Percentiles rank a stretch among this genome's conserved stretches.
Conservation (phyloP, 108 stramenopile genomes). For the Cylindrotheca closterium region DNA sequence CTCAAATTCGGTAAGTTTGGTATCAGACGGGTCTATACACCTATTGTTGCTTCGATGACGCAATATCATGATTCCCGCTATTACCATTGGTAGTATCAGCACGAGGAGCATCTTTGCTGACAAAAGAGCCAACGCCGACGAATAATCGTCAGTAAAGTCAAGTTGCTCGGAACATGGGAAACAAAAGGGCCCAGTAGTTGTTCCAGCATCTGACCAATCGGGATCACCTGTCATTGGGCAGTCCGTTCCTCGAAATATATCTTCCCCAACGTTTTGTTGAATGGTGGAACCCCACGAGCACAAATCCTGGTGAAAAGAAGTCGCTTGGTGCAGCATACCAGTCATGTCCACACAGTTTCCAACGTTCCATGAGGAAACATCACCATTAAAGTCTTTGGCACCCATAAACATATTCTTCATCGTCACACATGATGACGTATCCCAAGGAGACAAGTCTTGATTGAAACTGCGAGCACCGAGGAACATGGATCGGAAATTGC, state of each 20-base stretch:
- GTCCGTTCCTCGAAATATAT: background rate
- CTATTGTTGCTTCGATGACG: background rate
- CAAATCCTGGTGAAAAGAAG: constrained; percentile 15
- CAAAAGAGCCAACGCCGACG: background rate
- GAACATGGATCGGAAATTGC: constrained; percentile 33
- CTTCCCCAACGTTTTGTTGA: background rate
- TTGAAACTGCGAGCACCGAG: constrained; percentile 29
- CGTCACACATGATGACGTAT: background rate
- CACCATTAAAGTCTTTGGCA: constrained; percentile 18
- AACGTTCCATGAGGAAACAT: constrained; percentile 18
- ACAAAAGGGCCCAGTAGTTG: background rate
- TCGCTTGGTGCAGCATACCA: constrained; percentile 26
- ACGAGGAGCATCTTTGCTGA: background rate
- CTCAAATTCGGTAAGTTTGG: constrained; percentile 2
- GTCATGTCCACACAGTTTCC: constrained; percentile 1
- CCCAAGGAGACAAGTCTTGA: constrained; percentile 37
- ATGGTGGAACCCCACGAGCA: background rate
- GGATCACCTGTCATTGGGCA: background rate
- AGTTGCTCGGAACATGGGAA: background rate
- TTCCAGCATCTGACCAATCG: background rate
- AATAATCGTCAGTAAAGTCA: background rate
- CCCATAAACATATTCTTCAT: constrained; percentile 30
- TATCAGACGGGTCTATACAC: constrained; percentile 2
- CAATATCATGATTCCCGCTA: background rate
- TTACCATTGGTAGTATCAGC: background rate